phyloP scores from a whole-genome alignment of 495 filamentous ascomycete genomes.

The Cairneyella variabilis region DNA sequence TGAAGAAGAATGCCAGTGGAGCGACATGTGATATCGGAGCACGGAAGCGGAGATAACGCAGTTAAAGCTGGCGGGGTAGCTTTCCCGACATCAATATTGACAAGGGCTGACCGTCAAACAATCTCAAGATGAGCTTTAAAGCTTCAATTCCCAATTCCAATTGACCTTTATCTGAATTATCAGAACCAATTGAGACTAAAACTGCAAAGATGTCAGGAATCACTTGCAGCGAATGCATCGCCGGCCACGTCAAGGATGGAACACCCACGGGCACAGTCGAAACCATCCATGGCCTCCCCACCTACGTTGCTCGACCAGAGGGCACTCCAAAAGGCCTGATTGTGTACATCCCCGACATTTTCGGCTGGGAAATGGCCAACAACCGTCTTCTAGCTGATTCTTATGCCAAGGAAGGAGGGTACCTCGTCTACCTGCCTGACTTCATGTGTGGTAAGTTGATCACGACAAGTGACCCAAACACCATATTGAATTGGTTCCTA shows the following conservation, averaged over 20 bases:
- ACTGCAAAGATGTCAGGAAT: conserved; percentile 7
- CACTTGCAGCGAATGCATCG: conserved; percentile 21
- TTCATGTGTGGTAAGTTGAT: conserved; percentile 60
- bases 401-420: conserved; percentile 45
- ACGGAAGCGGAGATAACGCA: no score
- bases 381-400: conserved; percentile 48
- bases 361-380: conserved; percentile 56
- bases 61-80: no score
- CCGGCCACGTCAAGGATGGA: conserved; percentile 5
- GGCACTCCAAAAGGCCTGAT: conserved; percentile 41
- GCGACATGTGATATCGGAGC: no score
- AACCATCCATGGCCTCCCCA: conserved; percentile 42
- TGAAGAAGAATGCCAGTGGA: no score
- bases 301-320: conserved; percentile 43
- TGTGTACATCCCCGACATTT: conserved; percentile 53
- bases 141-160: no score
- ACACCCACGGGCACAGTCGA: conserved; percentile 26
- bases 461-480: no score
- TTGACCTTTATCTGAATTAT: no score
- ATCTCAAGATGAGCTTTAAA: no score
- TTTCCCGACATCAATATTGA: no score
- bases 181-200: no score
- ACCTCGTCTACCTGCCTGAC: conserved; percentile 53
- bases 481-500: no score
- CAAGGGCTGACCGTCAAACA: no score